These are phyloP conservation scores for Melampsora larici-populina DNA, from an alignment of 1,284 basidiomycete species.

Conservation along the genomic window DNA sequence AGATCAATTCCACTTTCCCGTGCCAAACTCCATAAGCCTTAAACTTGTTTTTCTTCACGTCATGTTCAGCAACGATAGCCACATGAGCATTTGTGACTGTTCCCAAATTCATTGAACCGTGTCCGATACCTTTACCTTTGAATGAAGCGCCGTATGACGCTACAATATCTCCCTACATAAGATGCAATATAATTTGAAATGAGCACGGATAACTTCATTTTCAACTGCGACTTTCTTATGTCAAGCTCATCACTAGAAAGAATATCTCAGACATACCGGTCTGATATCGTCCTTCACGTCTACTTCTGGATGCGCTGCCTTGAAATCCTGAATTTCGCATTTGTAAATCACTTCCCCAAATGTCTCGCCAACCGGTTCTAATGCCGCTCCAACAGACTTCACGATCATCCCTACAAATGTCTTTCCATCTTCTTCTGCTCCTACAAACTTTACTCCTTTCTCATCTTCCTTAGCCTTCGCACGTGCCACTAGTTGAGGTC, in stretches of 20 bases:
- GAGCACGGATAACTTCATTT: not conserved
- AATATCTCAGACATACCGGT: constrained; percentile 10
- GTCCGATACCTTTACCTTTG: constrained; percentile 42
- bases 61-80: constrained; percentile 30
- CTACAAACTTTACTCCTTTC: constrained; percentile 31
- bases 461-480: constrained; percentile 39
- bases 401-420: constrained; percentile 31
- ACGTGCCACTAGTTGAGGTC: constrained; percentile 34
- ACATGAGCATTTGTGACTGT: constrained; percentile 14
- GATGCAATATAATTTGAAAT: not conserved
- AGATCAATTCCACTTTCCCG: constrained; percentile 38
- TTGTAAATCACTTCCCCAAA: constrained; percentile 39
- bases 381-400: constrained; percentile 16
- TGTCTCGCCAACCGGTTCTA: constrained; percentile 36
- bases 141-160: constrained; percentile 33
- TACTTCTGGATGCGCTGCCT: constrained; percentile 34
- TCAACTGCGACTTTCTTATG: not conserved
- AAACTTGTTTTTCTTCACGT: constrained; percentile 41
- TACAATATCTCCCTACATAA: constrained; percentile 32
- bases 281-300: constrained; percentile 35
- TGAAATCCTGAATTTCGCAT: constrained; percentile 34
- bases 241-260: not conserved
- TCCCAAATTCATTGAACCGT: constrained; percentile 35
- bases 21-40: constrained; percentile 33
- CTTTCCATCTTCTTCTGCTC: constrained; percentile 5